A percentile compares a stretch with the other conserved stretches of the same genome.
These are phyloP conservation scores for Xanthoparmelia taractica DNA, from an alignment of 495 filamentous ascomycete species.

Conservation along the genomic window DNA sequence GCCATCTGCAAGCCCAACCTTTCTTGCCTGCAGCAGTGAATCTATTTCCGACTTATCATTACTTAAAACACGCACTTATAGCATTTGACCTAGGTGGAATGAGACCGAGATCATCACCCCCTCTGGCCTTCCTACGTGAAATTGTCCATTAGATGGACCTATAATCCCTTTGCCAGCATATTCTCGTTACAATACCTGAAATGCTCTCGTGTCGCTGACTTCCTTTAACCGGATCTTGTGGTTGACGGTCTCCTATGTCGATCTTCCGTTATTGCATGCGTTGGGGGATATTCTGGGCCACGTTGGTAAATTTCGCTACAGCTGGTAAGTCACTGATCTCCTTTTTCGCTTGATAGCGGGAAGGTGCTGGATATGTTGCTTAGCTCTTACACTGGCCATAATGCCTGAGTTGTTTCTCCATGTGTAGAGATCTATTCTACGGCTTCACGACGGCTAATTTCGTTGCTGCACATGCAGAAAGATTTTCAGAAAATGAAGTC, in stretches of 20 bases:
- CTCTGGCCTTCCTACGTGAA: neutral
- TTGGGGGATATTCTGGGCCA: neutral
- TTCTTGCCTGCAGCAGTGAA: neutral
- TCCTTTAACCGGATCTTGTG: neutral
- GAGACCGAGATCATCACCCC: neutral
- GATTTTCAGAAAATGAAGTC: neutral
- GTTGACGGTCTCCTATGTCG: constrained; percentile 1
- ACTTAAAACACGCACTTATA: no score
- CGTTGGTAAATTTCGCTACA: neutral
- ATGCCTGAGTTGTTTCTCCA: neutral
- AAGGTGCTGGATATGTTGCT: neutral
- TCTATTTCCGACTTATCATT: neutral
- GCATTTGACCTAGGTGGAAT: no score
- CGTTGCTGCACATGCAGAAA: neutral
- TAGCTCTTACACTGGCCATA: neutral
- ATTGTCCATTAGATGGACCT: neutral
- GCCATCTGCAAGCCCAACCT: neutral
- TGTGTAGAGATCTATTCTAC: neutral
- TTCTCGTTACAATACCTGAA: neutral
- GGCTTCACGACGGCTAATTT: neutral
- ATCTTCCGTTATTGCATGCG: neutral
- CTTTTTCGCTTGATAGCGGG: neutral
- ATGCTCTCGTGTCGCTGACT: neutral
- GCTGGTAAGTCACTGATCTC: neutral
- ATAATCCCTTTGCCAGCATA: neutral